Base-by-base conservation (phyloP, 371 early-diverging fungal species). In the Cokeromyces recurvatus region DNA sequence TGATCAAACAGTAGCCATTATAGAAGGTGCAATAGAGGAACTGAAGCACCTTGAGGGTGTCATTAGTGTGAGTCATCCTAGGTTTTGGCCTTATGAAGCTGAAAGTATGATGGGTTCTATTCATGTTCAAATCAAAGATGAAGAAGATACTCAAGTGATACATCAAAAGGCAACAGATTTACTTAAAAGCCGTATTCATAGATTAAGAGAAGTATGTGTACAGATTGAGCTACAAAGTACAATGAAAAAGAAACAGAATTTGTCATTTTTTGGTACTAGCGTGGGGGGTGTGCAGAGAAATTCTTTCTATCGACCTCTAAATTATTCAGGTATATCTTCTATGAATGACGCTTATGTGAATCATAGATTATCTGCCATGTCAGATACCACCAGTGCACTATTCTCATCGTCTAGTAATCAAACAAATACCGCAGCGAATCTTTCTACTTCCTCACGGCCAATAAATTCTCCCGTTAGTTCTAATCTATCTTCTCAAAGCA, bases 51-150 rank as follows among this genome's bases (percentile, higher is more conserved):
- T 80, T 23, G 56, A 68, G 2, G 78, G 79, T 16, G 74, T 82
- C 0, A 44, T 54, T 11, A 59, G 64, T 7, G 64, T 79, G 7
- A 55, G 61, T 6, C 57, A 64, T 35, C 74, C 70, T 9, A 53
- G 81, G 19, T 82, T 82, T 46, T 82, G 82, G 82, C 82, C 82
- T 32, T 79, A 79, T 50, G 79, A 80, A 11, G 71, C 79, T 11
- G 78, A 77, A 21, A 65, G 75, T 3, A 53, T 82, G 46, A 66
- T 80, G 36, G 82, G 81, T 11, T 80, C 77, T 14, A 48, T 78
- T 19, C 83, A 81, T 46, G 68, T 83, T n/a, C 68, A 73, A 22
- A 66, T 69, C 10, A 46, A 54, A 3, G 65, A 65, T 11, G 60
- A 51, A 22, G 45, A 38, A 3, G 56, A 66, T 15, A 29, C 54